Percentiles rank a stretch among this genome's conserved stretches.
phyloP scores from a whole-genome alignment of 768 basidiomycete genomes.

The Hygrocybe punicea region DNA sequence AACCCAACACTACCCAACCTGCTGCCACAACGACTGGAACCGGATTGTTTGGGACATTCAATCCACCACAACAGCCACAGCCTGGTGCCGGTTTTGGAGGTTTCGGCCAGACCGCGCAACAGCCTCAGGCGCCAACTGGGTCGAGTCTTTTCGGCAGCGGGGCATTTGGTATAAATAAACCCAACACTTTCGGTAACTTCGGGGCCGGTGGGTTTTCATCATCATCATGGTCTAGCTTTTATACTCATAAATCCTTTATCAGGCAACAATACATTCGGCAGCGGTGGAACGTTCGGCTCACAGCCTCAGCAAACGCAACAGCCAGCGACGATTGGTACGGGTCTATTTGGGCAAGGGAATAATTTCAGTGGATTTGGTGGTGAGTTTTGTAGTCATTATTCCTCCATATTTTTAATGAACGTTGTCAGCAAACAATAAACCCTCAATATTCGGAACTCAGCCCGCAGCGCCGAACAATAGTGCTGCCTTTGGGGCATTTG shows the following conservation, averaged over 20 bases:
- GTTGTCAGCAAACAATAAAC: conserved; percentile 35
- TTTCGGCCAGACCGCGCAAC: conserved; percentile 30
- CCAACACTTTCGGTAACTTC: conserved; percentile 23
- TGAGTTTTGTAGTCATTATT: background rate
- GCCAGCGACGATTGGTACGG: conserved; percentile 3
- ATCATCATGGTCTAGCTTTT: no score
- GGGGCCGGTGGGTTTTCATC: conserved; percentile 8
- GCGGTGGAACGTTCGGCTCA: conserved; percentile 28
- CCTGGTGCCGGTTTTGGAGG: conserved; percentile 29
- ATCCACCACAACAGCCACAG: conserved; percentile 28
- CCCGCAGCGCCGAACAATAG: conserved; percentile 31
- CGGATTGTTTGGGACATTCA: conserved; percentile 40
- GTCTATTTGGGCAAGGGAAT: conserved; percentile 7
- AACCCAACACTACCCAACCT: conserved; percentile 34
- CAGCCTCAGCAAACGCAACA: conserved; percentile 26
- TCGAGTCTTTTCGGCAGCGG: conserved; percentile 4
- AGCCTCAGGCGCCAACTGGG: conserved; percentile 12
- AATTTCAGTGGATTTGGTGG: conserved; percentile 8
- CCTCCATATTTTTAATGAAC: background rate
- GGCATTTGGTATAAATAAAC: conserved; percentile 14
- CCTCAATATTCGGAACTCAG: conserved; percentile 49
- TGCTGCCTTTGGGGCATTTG: conserved; percentile 43
- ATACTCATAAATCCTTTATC: background rate
- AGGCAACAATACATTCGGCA: conserved; percentile 4
- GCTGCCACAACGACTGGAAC: conserved; percentile 37